A percentile compares a stretch with the other conserved stretches of the same genome.
These are phyloP conservation scores for Colletotrichum siamense DNA, from an alignment of 2,329 filamentous ascomycete species.

Conservation along the genomic window DNA sequence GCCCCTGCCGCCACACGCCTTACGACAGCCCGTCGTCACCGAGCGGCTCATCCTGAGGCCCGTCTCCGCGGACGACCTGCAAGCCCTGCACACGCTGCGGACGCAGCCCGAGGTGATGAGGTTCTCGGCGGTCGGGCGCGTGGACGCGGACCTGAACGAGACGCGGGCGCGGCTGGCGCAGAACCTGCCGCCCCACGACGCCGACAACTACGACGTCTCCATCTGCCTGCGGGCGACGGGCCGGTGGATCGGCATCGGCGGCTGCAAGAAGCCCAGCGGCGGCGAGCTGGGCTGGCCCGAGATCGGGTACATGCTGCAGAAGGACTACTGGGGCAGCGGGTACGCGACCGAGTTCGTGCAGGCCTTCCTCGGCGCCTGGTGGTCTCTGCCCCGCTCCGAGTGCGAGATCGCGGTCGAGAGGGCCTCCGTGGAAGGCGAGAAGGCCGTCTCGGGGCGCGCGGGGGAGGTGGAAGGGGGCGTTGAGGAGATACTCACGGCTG, in stretches of 20 bases:
- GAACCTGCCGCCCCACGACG: conserved; percentile 55
- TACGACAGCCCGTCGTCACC: conserved; percentile 50
- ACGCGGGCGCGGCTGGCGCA: conserved; percentile 44
- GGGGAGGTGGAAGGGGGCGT: conserved; percentile 18
- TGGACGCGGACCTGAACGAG: conserved; percentile 49
- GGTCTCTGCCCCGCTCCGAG: conserved; percentile 51
- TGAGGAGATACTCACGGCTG: conserved; percentile 48
- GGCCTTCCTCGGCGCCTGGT: conserved; percentile 53
- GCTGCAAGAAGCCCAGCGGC: conserved; percentile 42
- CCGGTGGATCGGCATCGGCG: conserved; percentile 58
- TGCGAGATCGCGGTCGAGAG: conserved; percentile 48
- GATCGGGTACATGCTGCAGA: conserved; percentile 62
- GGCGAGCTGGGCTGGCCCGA: conserved; percentile 59
- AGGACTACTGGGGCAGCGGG: conserved; percentile 60
- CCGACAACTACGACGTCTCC: conserved; percentile 60
- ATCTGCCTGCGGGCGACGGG: conserved; percentile 52
- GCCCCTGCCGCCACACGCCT: conserved; percentile 44
- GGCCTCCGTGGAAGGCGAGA: conserved; percentile 34
- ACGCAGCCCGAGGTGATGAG: conserved; percentile 67
- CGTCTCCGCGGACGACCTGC: conserved; percentile 53
- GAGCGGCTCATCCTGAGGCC: conserved; percentile 61
- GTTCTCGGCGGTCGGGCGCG: conserved; percentile 51
- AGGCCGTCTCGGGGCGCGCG: conserved; percentile 15
- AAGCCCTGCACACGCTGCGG: conserved; percentile 57
- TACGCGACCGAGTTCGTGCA: conserved; percentile 62